Conservation (phyloP, 805 yeast genomes). For the Ascoidea tarda region DNA sequence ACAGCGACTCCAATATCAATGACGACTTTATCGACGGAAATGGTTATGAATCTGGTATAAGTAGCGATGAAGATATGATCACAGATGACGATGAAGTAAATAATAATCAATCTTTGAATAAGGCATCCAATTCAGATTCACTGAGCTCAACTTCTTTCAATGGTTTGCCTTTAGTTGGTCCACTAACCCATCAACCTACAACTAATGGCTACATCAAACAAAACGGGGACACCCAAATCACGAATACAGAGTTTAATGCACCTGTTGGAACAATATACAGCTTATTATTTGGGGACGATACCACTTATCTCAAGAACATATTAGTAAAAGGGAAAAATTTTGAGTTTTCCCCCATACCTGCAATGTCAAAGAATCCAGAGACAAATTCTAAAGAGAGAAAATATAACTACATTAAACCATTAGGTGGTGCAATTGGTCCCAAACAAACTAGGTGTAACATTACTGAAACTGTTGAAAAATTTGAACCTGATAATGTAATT, state of each 20-base stretch:
- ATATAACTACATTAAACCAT: constrained; percentile 49
- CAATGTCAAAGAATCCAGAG: constrained; percentile 19
- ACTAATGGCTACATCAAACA: constrained; percentile 26
- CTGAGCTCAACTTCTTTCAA: constrained; percentile 19
- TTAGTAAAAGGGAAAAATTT: constrained; percentile 50
- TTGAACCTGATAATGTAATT: constrained; percentile 32
- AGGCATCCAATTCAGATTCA: constrained; percentile 9
- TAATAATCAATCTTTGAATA: constrained; percentile 8
- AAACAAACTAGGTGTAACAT: constrained; percentile 58
- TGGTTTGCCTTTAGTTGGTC: constrained; percentile 27
- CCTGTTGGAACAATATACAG: constrained; percentile 51
- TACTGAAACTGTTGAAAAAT: constrained; percentile 40
- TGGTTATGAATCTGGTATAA: neutral
- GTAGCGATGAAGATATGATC: constrained; percentile 5
- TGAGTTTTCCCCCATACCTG: constrained; percentile 36
- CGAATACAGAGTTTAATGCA: constrained; percentile 38
- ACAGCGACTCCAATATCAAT: neutral
- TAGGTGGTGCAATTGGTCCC: constrained; percentile 60
- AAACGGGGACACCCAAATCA: constrained; percentile 38
- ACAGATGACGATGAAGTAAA: constrained; percentile 2
- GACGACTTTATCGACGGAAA: constrained; percentile 1
- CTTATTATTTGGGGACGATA: constrained; percentile 50
- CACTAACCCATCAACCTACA: constrained; percentile 28
- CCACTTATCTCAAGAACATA: constrained; percentile 26
- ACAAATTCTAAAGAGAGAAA: constrained; percentile 23